Evolutionary conservation across 306 rosid species (phyloP), one percentile per base, ranked within the genome.

Genomic region (Prunus mongolica): DNA sequence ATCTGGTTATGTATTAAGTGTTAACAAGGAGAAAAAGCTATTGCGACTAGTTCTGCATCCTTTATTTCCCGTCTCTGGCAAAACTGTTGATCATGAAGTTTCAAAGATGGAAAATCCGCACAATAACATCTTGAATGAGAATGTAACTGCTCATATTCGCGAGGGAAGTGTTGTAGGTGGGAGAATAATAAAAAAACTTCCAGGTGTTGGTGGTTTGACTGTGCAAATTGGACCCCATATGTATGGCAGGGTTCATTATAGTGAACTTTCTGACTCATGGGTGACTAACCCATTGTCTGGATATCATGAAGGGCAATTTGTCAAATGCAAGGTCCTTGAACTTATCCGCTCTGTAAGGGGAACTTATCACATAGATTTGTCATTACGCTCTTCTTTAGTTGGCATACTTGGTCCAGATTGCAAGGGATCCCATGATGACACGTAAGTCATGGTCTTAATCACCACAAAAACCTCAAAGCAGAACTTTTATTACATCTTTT

Each of bases 241-340:
- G 57, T 88, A 85, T 85, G 99, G 99, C 70, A 89, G 87, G 83
- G 97, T 92, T 67, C 93, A 92, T 80, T 90, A 82, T 80, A 81
- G 89, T 58, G 99, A 95, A 76, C 90, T 95, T 72, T 51, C 83
- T 19, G 93, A 95, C 49, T 71, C 76, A 41, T 87, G 86, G 91
- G 84, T 85, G 81, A 81, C 93, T 62, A 87, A 90, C 71, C 99
- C 99, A 0, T 83, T 92, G 85, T 82, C 89, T 66, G 96, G 91
- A 83, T 95, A 84, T 87, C 82, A 81, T 25, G 96, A 90, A 78
- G 93, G 97, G 50, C 92, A 92, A 83, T 92, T 90, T 88, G 87
- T 95, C 79, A 90, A 85, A 84, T 92, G 96, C 83, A 83, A 77
- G 85, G 93, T 90, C 68, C 89, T 92, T 50, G 96, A 92, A 87